A percentile compares a stretch with the other conserved stretches of the same genome.
Conservation (phyloP, 352 stramenopile species). For the Phytophthora fragariae region DNA sequence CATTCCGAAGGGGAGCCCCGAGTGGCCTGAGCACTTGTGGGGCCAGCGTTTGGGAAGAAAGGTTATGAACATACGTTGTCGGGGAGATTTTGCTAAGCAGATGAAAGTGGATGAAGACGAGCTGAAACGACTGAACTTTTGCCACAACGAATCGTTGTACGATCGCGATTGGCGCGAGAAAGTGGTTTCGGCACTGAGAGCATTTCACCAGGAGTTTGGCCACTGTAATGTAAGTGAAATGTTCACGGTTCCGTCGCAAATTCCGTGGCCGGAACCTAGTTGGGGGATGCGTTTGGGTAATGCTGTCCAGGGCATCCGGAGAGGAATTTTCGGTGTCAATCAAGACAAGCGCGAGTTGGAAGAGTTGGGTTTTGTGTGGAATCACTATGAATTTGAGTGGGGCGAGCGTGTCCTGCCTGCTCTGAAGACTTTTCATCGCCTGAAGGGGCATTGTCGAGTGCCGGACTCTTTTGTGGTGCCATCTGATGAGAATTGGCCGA, state of each 20-base stretch:
- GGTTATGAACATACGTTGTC: constrained; percentile 39
- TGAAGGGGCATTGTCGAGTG: neutral
- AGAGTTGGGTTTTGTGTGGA: neutral
- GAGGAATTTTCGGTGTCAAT: too few species aligned
- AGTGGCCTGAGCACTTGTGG: constrained; percentile 35
- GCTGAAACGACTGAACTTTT: constrained; percentile 41
- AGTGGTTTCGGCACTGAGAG: constrained; percentile 42
- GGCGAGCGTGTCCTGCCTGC: neutral
- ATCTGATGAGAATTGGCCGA: neutral
- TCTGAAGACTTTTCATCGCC: neutral
- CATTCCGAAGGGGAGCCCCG: constrained; percentile 9
- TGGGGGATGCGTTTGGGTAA: too few species aligned
- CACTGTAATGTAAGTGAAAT: too few species aligned
- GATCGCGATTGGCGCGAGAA: constrained; percentile 45
- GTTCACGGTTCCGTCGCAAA: too few species aligned
- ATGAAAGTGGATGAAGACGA: constrained; percentile 29
- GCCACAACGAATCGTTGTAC: constrained; percentile 29
- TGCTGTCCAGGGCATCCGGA: too few species aligned
- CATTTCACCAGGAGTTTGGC: too few species aligned
- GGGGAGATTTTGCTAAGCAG: constrained; percentile 35
- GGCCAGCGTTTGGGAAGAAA: constrained; percentile 35
- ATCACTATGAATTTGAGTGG: neutral
- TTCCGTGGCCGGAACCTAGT: too few species aligned
- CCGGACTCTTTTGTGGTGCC: neutral
- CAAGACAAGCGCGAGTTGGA: constrained; percentile 17